Evolutionary conservation across 2,329 filamentous ascomycete genomes (phyloP), one percentile per base, ranked within the genome.

Genomic region (Septoria linicola): DNA sequence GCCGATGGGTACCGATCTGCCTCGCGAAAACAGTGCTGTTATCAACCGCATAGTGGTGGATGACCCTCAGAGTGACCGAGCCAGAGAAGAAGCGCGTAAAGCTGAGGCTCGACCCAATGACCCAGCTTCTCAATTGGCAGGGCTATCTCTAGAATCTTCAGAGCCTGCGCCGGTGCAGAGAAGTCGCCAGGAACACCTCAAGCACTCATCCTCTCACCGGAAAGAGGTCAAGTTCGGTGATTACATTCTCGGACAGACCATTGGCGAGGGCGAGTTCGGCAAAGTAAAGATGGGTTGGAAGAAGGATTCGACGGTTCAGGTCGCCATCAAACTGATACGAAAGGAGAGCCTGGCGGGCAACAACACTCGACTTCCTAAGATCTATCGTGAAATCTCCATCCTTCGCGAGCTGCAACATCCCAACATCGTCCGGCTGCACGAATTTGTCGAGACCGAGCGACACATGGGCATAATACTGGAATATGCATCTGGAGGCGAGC

Each of bases 231-330:
- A 89, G 60, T 97, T 99, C 68, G 92, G 92, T 54, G 90, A 96
- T 58, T 99, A 97, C 71, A 89, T 95, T 54, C 80, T 99, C 3
- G 93, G 93, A 30, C 92, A 96, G 70, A 97, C 92, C 2, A 85
- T 99, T 42, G 93, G 93, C 42, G 93, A 99, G 75, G 93, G 93
- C 56, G 93, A 99, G 72, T 99, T 99, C 69, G 93, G 93, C 59
- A 99, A 99, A 70, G 93, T 99, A 64, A 97, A 96, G 72, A 83
- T 97, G 66, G 93, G 93, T 20, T 99, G 93, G 93, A 97, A 96
- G 72, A 88, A 89, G 68, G 91, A 95, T 71, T 91, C 90, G 54
- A 91, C 85, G 59, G 87, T 95, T 25, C 68, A 93, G 80, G 93
- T 99, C 62, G 93, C 93, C 57, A 96, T 99, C 77, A 99, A 99